Conservation (phyloP, 2,329 filamentous ascomycete genomes). For the Stachybotrys chlorohalonatus region DNA sequence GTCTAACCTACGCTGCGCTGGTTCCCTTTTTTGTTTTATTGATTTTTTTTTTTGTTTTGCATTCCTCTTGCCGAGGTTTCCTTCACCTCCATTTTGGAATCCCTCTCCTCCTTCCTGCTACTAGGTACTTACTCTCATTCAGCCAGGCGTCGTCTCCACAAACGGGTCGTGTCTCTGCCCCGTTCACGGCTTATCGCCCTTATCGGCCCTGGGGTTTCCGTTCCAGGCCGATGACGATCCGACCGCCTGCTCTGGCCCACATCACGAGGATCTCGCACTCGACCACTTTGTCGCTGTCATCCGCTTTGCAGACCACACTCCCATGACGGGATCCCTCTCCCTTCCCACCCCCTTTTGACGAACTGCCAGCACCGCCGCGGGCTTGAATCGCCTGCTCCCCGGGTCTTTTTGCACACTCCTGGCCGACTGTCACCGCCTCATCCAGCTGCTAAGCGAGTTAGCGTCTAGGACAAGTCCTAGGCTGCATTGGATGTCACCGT, state of each 20-base stretch:
- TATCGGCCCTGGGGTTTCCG: background rate
- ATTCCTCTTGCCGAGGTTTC: background rate
- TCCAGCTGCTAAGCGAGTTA: background rate
- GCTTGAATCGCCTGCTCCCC: no score
- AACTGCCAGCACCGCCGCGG: no score
- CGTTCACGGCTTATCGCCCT: background rate
- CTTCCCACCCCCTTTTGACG: no score
- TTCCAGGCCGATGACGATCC: conserved; percentile 1
- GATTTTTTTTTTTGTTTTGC: background rate
- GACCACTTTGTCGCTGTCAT: background rate
- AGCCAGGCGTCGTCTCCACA: background rate
- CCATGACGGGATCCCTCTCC: background rate
- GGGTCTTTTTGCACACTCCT: no score
- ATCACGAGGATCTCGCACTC: conserved; percentile 1
- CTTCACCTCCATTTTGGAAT: background rate
- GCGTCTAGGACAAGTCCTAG: background rate
- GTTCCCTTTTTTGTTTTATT: background rate
- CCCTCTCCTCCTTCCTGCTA: background rate
- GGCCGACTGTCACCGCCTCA: background rate
- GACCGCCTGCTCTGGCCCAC: background rate
- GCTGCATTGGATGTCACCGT: background rate
- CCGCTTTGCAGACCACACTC: background rate
- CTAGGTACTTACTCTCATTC: background rate
- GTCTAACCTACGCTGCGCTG: background rate
- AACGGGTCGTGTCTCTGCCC: background rate